Evolutionary conservation across 2,329 filamentous ascomycete genomes (phyloP), one percentile per base, ranked within the genome.

Genomic region (Phialophora tarda): DNA sequence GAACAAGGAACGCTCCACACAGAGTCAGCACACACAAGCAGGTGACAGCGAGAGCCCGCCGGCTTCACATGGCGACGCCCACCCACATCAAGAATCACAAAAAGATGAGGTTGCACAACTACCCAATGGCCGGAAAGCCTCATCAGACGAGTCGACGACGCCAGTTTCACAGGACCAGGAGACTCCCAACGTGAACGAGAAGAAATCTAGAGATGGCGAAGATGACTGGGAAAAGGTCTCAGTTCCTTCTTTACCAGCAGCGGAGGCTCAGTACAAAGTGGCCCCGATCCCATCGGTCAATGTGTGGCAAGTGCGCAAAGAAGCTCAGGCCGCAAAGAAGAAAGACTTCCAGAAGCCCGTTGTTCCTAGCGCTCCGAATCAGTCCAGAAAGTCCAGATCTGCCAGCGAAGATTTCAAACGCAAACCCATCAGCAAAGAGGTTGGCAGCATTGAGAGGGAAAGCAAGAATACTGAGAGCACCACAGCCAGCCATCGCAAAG

Each of bases 261-360:
- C 65, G 2, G 80, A 87, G 53, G 78, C 82, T 68, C 85, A 89
- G 73, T 82, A 97, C 50, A 89, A 90, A 55, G 92, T 95, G 67
- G 94, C 94, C 21, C 90, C 92, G 32, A 84, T 91, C 51, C 95
- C 95, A 0, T 78, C 87, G 1, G 90, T 97, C 65, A 99, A 99
- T 77, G 82, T 93, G 69, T 99, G 95, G 94, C 86, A 89, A 69
- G 88, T 93, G 78, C 87, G 93, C 63, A 89, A 85, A 73, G 89
- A 92, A 74, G 88, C 88, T 72, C 81, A 84, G 68, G 78, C 83
- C n/a, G 79, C 82, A 47, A 84, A 83, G 75, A 73, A 75, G 59
- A 85, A 83, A 73, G 76, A 78, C 1, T 65, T 66, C 34, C 62
- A 62, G 23, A 50, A 74, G 5, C 77, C 76, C 64, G 68, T 74